These are phyloP conservation scores for Geotrichum macrosporum DNA, from an alignment of 1,139 yeast species.

Conservation along the genomic window DNA sequence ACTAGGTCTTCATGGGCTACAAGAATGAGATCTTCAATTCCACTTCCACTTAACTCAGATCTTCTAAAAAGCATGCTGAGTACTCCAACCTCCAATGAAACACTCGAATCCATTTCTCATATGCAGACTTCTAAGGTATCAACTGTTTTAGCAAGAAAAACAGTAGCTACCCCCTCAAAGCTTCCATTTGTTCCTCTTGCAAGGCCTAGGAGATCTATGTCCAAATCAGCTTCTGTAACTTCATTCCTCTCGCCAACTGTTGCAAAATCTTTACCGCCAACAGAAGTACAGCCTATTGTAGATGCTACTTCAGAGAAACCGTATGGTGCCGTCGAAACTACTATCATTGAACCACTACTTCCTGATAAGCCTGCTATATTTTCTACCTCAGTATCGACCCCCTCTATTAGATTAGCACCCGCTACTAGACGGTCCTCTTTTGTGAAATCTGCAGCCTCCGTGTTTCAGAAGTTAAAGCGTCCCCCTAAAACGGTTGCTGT, in stretches of 20 bases:
- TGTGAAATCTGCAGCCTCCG: conserved; percentile 1
- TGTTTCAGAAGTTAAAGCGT: conserved; percentile 6
- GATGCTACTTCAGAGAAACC: neutral
- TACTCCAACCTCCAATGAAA: conserved; percentile 1
- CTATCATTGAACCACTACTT: neutral
- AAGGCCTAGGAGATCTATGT: conserved; percentile 9
- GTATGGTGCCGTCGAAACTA: neutral
- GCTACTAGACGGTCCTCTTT: conserved; percentile 9
- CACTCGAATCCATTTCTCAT: neutral
- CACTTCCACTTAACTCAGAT: conserved; percentile 15
- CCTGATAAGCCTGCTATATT: neutral
- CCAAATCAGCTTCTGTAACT: neutral
- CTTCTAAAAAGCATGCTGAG: conserved; percentile 10
- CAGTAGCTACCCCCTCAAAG: conserved; percentile 6
- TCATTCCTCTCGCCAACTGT: neutral
- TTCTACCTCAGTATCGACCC: neutral
- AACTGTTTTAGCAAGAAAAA: conserved; percentile 9
- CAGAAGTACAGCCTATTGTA: neutral
- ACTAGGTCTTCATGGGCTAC: conserved; percentile 10
- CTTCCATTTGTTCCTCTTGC: conserved; percentile 15
- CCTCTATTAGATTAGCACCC: conserved; percentile 5
- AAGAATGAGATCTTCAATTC: conserved; percentile 20
- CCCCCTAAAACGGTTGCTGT: neutral
- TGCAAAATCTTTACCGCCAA: neutral
- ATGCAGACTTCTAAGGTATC: conserved; percentile 4